Evolutionary conservation across 495 filamentous ascomycete species (phyloP).

Genomic region (Tuber microsphaerosporum): DNA sequence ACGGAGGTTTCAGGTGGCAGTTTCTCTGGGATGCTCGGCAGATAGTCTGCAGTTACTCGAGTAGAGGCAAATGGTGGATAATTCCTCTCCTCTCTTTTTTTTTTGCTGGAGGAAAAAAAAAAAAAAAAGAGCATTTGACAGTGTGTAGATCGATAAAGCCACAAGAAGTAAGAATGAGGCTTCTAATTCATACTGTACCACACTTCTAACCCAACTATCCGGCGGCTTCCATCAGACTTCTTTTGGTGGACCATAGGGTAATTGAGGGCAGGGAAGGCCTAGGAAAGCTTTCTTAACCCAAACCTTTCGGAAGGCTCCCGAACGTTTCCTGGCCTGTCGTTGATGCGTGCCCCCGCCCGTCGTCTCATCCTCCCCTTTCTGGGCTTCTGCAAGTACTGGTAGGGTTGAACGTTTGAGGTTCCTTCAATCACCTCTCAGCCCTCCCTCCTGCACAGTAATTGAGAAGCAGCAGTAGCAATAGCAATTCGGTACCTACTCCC

Average conservation of each 20-base stretch:
- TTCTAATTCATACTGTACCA: neutral
- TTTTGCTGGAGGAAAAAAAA: neutral
- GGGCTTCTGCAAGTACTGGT: neutral
- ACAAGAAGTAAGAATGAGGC: neutral
- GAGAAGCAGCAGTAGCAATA: neutral
- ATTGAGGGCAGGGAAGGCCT: neutral
- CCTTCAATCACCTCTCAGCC: neutral
- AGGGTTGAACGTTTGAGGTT: neutral
- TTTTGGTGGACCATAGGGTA: neutral
- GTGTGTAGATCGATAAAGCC: neutral
- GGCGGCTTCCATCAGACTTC: neutral
- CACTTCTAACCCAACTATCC: neutral
- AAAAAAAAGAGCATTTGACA: neutral
- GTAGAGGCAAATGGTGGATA: neutral
- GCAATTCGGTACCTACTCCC: neutral
- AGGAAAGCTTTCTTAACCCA: neutral
- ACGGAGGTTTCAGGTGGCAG: neutral
- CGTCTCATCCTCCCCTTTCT: neutral
- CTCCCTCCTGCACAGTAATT: neutral
- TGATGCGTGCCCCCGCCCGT: conserved; percentile 5
- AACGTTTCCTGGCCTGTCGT: neutral
- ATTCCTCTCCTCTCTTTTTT: neutral
- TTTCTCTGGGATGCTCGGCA: neutral
- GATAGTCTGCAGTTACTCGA: neutral
- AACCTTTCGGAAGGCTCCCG: neutral